phyloP scores from a whole-genome alignment of 2,329 filamentous ascomycete species.

The Colletotrichum eleusines region DNA sequence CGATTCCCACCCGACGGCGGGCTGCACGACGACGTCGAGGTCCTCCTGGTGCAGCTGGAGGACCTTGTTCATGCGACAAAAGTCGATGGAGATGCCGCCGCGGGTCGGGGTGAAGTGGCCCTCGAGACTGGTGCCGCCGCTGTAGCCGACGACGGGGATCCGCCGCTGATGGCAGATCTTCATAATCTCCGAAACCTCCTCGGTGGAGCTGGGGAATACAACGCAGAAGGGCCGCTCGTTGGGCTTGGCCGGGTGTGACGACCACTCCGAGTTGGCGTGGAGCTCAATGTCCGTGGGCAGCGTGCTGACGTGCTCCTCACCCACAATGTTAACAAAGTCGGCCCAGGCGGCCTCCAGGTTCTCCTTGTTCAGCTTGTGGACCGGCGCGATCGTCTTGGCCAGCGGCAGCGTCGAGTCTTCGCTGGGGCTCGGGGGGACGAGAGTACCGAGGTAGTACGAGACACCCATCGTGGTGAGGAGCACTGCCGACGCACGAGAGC shows the following conservation, averaged over 20 bases:
- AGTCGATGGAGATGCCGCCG: slow-evolving; percentile 88
- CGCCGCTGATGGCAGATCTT: slow-evolving; percentile 84
- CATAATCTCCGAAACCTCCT: slow-evolving; percentile 89
- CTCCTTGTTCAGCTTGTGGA: slow-evolving; percentile 69
- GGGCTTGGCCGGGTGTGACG: slow-evolving; percentile 64
- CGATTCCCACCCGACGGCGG: slow-evolving; percentile 87
- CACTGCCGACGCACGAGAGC: slow-evolving; percentile 51
- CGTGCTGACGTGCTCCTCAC: slow-evolving; percentile 74
- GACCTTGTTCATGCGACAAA: slow-evolving; percentile 86
- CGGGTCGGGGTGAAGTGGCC: slow-evolving; percentile 88
- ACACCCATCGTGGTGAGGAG: slow-evolving; percentile 63
- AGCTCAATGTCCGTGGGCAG: slow-evolving; percentile 64
- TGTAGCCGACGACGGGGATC: slow-evolving; percentile 90
- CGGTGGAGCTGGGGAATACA: slow-evolving; percentile 81
- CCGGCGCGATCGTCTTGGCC: slow-evolving; percentile 60
- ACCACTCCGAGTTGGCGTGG: slow-evolving; percentile 74
- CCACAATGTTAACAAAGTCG: slow-evolving; percentile 75
- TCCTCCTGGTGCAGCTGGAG: slow-evolving; percentile 81
- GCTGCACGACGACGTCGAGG: slow-evolving; percentile 81
- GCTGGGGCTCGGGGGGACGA: slow-evolving; percentile 63
- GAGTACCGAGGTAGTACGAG: slow-evolving; percentile 71
- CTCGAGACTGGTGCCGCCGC: slow-evolving; percentile 89
- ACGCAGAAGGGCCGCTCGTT: slow-evolving; percentile 74
- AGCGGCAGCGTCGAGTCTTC: slow-evolving; percentile 71
- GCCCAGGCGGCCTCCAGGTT: slow-evolving; percentile 78